Base-by-base conservation (phyloP, 345 rosid species). In the Nasturtium officinale region DNA sequence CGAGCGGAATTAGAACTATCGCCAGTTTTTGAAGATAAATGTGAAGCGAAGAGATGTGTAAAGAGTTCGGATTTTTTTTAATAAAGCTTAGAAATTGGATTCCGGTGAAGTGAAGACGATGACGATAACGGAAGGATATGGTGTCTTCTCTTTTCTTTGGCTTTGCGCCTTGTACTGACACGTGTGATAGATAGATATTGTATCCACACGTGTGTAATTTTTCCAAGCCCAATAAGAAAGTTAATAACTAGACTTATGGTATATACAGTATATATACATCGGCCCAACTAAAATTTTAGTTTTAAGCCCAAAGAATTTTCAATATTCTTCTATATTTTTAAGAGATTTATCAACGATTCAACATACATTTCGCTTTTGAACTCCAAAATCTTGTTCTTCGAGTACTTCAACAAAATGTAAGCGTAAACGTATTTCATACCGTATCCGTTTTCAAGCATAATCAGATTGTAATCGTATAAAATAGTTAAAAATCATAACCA, bases 101-200 rank as follows among this genome's bases (percentile, higher is more conserved):
- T 58, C 71, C 58, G 18, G 38, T 58, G 52, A 75, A n/a, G 37
- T 33, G 72, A 2, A 50, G 52, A 7, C 52, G 70, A 69, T 69
- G 69, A 75, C 64, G 79, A 75, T 75, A 75, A 68, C 74, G 64
- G 74, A 72, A 75, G 79, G 79, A 75, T 75, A 76, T 69, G 79
- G 70, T 61, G 46, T 50, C 48, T 64, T 28, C 33, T 61, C 46
- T 43, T 17, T 28, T 53, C 20, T 61, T 37, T 60, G 33, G 66
- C 50, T 74, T 76, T 74, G 79, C 79, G 79, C 79, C 74, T 75
- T 67, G 67, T 8, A 18, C n/a, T 65, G 33, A 56, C 66, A 74
- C 66, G 66, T 74, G 78, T 8, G 30, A 23, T 9, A 12, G 30
- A 23, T 9, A 12, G 13, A 42, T 43, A 9, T 10, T 7, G 5